Evolutionary conservation across 331 rosid genomes (phyloP).

Genomic region (Cydonia oblonga): DNA sequence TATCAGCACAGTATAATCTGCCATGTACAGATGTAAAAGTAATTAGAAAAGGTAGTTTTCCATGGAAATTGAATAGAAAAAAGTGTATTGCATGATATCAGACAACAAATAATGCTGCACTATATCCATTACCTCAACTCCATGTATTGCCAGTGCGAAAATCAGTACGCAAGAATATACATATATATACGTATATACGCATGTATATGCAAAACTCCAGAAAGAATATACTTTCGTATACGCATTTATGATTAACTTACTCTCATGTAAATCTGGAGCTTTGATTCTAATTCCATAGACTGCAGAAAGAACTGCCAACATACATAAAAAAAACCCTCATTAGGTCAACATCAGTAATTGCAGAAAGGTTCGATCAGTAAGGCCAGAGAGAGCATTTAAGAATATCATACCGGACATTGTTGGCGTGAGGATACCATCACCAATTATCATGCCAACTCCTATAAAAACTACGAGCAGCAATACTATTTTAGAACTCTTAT

Average conservation of each 20-base stretch:
- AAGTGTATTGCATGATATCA: background rate
- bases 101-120: background rate
- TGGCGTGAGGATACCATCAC: constrained; percentile 34
- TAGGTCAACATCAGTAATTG: background rate
- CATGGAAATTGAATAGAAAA: background rate
- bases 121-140: background rate
- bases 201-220: too few relatives aligned
- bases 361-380: background rate
- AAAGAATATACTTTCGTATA: too few relatives aligned
- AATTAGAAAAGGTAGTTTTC: background rate
- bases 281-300: constrained; percentile 21
- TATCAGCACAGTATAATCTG: constrained; percentile 24
- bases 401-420: constrained; percentile 26
- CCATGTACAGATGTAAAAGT: background rate
- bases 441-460: constrained; percentile 23
- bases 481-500: constrained; percentile 7
- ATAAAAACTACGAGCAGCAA: constrained; percentile 22
- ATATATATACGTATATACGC: too few relatives aligned
- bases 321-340: background rate
- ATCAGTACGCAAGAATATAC: background rate
- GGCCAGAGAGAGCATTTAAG: background rate
- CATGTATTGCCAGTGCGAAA: background rate
- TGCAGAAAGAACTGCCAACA: constrained; percentile 27
- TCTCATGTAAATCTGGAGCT: constrained; percentile 17
- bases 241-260: constrained; percentile 11